Evolutionary conservation across 306 rosid genomes (phyloP).

Genomic region (Vigna reflexopilosa): DNA sequence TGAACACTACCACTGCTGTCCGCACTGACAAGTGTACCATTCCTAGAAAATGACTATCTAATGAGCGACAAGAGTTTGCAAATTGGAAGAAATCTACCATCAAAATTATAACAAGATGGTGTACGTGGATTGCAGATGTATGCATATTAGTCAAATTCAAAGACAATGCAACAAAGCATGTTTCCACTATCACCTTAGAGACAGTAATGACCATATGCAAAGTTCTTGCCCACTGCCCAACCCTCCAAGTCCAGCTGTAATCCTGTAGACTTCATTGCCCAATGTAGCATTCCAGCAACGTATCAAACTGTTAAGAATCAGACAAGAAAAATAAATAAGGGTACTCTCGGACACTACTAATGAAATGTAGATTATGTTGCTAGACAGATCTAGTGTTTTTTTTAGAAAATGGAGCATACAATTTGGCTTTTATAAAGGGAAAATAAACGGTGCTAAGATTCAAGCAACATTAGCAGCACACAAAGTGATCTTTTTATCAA

Average conservation of each 20-base stretch:
- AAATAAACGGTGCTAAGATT: neutral
- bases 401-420: neutral
- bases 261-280: constrained; percentile 78
- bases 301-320: constrained; percentile 58
- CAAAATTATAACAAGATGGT: constrained; percentile 27
- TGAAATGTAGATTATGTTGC: constrained; percentile 2
- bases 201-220: constrained; percentile 88
- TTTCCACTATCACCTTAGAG: constrained; percentile 63
- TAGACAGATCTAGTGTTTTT: neutral
- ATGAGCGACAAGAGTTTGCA: constrained; percentile 36
- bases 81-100: constrained; percentile 23
- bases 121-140: neutral
- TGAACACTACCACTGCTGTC: constrained; percentile 98
- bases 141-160: constrained; percentile 12
- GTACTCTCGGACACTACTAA: neutral
- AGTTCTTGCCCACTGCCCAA: constrained; percentile 73
- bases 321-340: neutral
- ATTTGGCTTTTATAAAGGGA: neutral
- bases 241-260: constrained; percentile 92
- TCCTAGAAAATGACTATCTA: constrained; percentile 58
- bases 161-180: constrained; percentile 22
- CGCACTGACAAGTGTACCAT: constrained; percentile 95
- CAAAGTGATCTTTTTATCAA: constrained; percentile 21
- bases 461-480: neutral
- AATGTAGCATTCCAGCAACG: constrained; percentile 80